Evolutionary conservation across 2,329 filamentous ascomycete genomes (phyloP), one percentile per base, ranked within the genome.

Genomic region (Bipolaris gigantea): DNA sequence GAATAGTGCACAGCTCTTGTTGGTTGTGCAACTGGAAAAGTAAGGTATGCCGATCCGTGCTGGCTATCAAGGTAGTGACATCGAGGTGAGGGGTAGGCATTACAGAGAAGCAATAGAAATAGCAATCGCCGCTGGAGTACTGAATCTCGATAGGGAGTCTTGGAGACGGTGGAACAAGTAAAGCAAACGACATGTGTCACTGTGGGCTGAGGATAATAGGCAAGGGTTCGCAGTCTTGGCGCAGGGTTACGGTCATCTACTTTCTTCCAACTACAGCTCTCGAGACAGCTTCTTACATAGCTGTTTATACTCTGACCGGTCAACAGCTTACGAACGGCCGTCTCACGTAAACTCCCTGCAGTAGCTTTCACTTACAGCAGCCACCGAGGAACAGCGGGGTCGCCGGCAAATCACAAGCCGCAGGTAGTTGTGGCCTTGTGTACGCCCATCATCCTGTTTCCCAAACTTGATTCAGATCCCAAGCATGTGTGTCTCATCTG

Each of bases 341-440:
- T n/a, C 16, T 43, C 47, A 32, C 19, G 18, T 39, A 34, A n/a
- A 49, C 36, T 32, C 23, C 21, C 41, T 48, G 51, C 42, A 23
- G 10, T 18, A 34, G 21, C 13, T 46, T 38, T 55, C 33, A 13
- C 23, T 39, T 46, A 11, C 46, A 46, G 47, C 43, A 45, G 33
- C 41, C 34, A 36, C 35, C 25, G 45, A 40, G 34, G 27, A 30
- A 7, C 43, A 8, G 11, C 15, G 9, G 43, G 10, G 13, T 36
- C 21, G 30, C 52, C 48, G 46, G 50, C 41, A 53, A 50, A 53
- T 50, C 44, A 23, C 40, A 55, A 55, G 48, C 50, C 41, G 41
- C 25, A 19, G 27, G 19, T 30, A 48, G 38, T n/a, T 27, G 35
- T 47, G 30, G 38, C 32, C 35, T 36, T 41, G 9, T 16, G 35